Base-by-base conservation (phyloP, 148 eudicot genomes). In the Camellia sinensis region DNA sequence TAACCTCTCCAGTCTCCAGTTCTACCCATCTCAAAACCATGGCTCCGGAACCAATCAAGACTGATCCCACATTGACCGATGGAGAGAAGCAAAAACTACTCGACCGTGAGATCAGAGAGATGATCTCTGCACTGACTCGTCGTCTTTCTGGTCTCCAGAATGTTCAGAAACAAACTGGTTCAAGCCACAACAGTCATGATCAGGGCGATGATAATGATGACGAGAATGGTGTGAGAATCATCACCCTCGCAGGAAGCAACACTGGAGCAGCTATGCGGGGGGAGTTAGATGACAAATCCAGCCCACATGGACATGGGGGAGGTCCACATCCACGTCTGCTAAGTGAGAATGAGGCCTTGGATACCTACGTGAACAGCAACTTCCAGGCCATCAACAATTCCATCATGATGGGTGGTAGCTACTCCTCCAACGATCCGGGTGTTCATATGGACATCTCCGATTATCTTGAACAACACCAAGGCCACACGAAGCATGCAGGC, bases 341-440 rank as follows among this genome's bases (percentile, higher is more conserved):
- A 12, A 46, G 43, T 4, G 85, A 84, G n/a, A 41, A 73, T 7
- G 90, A 89, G 1, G 83, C 79, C 22, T 48, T 66, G 76, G 91
- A 85, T 40, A 80, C 93, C 5, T 89, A 86, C 80, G 91, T 93
- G 48, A 95, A 95, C 84, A 93, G 93, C 82, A 95, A 95, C 79
- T 89, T 85, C 73, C 98, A 93, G 81, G 89, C 91, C 68, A 87
- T 95, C 67, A 95, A 95, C 78, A 95, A 92, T 37, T 95, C 97
- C 0, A 88, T 95, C 80, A 90, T 95, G 99, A 69, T 95, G 17
- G 89, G 82, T 7, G 93, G 89, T 7, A 89, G 85, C 76, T 93
- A 88, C 80, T 71, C 82, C 10, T 80, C 95, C 65, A 89, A 95
- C 21, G 94, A 93, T 86, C 99, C 99, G 0, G 99, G 99, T 64